Base-by-base conservation (phyloP, 2,329 filamentous ascomycete species). In the Monilinia vaccinii-corymbosi region DNA sequence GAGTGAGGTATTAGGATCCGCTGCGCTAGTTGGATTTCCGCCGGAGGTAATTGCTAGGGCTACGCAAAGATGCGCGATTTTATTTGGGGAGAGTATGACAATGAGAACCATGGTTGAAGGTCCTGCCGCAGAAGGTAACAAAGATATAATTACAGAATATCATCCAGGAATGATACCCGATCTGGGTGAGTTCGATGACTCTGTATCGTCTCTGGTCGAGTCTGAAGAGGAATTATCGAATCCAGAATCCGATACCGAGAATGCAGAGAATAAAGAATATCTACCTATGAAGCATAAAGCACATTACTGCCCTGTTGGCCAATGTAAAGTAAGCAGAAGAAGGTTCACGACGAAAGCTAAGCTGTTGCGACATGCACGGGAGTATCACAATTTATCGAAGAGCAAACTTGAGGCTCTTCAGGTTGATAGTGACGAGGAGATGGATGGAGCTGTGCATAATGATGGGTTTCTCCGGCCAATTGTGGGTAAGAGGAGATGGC, bases 1-100 rank as follows among this genome's bases (percentile, higher is more conserved):
- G 93, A 88, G 85, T 65, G 89, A 96, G 65, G 81, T 97, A 1
- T 75, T 97, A 32, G 89, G 89, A 0, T 79, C 91, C 0, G 93
- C 93, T 3, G 81, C 89, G 0, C 75, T 95, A 53, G 82, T 82
- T 2, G 90, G 88, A 0, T 92, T 91, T 73, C 76, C 87, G 1
- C 73, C 78, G 0, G 72, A 76, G 1, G 87, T 85, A 0, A 74
- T 97, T 14, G 81, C 84, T 56, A 82, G 89, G 34, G 82, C 91
- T 0, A 81, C 87, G 2, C 79, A 85, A 68, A 81, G 93, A 52
- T 97, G 92, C 68, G 83, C 87, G 2, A 76, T 81, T 49, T 75
- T 96, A 0, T 96, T 97, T 67, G 81, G 80, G 0, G 82, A 94
- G 73, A 76, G 80, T 28, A 91, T 94, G 81, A 74, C 76, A 2